A percentile compares a stretch with the other conserved stretches of the same genome.
phyloP scores from a whole-genome alignment of 169 alveolate species.

The Plasmodium coatneyi region DNA sequence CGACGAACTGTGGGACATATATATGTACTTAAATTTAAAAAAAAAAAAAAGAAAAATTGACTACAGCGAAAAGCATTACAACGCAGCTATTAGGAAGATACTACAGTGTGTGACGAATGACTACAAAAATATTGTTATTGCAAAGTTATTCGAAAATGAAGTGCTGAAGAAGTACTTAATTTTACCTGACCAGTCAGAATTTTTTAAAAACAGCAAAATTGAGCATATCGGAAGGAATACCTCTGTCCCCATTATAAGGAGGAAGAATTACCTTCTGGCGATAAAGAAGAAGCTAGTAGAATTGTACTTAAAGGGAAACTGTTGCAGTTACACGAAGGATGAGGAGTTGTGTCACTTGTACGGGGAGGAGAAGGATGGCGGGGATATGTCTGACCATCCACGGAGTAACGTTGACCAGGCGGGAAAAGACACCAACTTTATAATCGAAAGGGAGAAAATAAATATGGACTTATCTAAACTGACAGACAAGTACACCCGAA shows the following conservation, averaged over 20 bases:
- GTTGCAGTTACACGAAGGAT: conserved; percentile 53
- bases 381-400: background rate
- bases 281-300: conserved; percentile 37
- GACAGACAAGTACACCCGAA: conserved; percentile 8
- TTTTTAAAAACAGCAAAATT: conserved; percentile 31
- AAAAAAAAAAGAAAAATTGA: conserved; percentile 68
- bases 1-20: conserved; percentile 69
- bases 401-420: background rate
- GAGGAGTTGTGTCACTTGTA: background rate
- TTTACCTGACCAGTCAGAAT: conserved; percentile 5
- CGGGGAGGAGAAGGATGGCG: background rate
- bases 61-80: conserved; percentile 41
- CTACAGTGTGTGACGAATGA: conserved; percentile 22
- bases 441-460: conserved; percentile 49
- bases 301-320: conserved; percentile 43
- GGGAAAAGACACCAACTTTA: conserved; percentile 16
- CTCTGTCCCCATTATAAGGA: conserved; percentile 24
- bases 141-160: conserved; percentile 42
- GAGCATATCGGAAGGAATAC: conserved; percentile 29
- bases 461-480: conserved; percentile 18
- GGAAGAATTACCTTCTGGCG: background rate
- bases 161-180: conserved; percentile 39
- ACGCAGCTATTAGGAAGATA: conserved; percentile 25
- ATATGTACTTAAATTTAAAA: conserved; percentile 62
- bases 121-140: conserved; percentile 35